phyloP scores from a whole-genome alignment of 768 basidiomycete genomes.

The Megacollybia marginata region DNA sequence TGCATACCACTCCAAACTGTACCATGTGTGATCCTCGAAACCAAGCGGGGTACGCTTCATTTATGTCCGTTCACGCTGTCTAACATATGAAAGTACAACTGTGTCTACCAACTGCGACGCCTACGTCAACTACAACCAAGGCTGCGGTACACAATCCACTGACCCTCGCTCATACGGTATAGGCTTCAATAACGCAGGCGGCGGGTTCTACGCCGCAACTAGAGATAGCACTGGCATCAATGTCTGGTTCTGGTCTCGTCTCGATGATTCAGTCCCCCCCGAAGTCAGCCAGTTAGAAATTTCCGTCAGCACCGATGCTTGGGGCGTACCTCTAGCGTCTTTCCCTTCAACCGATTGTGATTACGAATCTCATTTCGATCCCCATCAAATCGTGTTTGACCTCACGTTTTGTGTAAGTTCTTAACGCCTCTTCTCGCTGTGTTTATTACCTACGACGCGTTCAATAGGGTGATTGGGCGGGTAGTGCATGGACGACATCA shows the following conservation, averaged over 20 bases:
- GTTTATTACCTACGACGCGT: not conserved
- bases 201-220: conserved; percentile 50
- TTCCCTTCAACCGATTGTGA: conserved; percentile 45
- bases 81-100: conserved; percentile 5
- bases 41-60: conserved; percentile 38
- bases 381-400: conserved; percentile 49
- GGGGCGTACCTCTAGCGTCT: conserved; percentile 40
- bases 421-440: not conserved
- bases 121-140: conserved; percentile 45
- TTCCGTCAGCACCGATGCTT: conserved; percentile 17
- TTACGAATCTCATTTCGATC: conserved; percentile 44
- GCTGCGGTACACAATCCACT: conserved; percentile 46
- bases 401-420: conserved; percentile 51
- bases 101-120: conserved; percentile 43
- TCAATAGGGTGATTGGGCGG: conserved; percentile 50
- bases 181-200: conserved; percentile 42
- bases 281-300: conserved; percentile 22
- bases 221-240: conserved; percentile 31
- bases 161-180: conserved; percentile 35
- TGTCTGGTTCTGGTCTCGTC: conserved; percentile 57
- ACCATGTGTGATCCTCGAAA: conserved; percentile 30
- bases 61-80: not conserved
- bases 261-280: conserved; percentile 34
- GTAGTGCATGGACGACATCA: conserved; percentile 28
- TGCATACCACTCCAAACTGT: conserved; percentile 48